Evolutionary conservation across 176 grass and related monocot genomes (phyloP).

Genomic region (Eragrostis nindensis): DNA sequence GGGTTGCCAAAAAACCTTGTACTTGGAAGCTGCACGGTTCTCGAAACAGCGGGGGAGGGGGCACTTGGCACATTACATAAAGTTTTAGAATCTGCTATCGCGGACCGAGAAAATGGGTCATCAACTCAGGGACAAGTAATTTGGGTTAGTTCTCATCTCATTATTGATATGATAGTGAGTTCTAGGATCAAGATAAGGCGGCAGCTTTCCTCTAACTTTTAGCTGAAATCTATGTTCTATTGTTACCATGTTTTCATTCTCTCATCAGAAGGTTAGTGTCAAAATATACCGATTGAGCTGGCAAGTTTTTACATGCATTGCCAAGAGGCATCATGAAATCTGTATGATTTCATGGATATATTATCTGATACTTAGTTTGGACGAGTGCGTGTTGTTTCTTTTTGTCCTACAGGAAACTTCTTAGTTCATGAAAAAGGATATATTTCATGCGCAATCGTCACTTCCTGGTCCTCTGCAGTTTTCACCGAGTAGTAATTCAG

Average conservation of each 20-base stretch:
- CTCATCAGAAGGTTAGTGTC: background rate
- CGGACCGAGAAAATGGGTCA: constrained; percentile 52
- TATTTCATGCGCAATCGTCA: background rate
- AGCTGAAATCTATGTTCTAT: constrained; percentile 7
- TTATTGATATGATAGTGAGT: constrained; percentile 24
- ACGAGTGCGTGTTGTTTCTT: background rate
- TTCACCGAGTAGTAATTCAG: constrained; percentile 8
- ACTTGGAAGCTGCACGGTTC: constrained; percentile 81
- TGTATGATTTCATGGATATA: constrained; percentile 14
- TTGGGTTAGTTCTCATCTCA: constrained; percentile 64
- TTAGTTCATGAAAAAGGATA: background rate
- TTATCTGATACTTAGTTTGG: background rate
- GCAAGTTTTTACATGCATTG: constrained; percentile 15
- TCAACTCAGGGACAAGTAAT: constrained; percentile 65
- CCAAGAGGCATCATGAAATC: background rate
- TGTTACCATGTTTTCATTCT: constrained; percentile 9
- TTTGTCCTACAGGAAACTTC: background rate
- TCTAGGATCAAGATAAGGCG: constrained; percentile 22
- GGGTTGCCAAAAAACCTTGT: constrained; percentile 85
- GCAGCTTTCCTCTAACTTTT: background rate
- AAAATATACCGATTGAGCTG: background rate
- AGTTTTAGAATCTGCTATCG: constrained; percentile 65
- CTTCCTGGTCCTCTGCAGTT: background rate
- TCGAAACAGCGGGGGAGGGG: constrained; percentile 86
- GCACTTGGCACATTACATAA: constrained; percentile 66